These are phyloP conservation scores for Pyracantha coccinea DNA, from an alignment of 331 rosid species.

Conservation along the genomic window DNA sequence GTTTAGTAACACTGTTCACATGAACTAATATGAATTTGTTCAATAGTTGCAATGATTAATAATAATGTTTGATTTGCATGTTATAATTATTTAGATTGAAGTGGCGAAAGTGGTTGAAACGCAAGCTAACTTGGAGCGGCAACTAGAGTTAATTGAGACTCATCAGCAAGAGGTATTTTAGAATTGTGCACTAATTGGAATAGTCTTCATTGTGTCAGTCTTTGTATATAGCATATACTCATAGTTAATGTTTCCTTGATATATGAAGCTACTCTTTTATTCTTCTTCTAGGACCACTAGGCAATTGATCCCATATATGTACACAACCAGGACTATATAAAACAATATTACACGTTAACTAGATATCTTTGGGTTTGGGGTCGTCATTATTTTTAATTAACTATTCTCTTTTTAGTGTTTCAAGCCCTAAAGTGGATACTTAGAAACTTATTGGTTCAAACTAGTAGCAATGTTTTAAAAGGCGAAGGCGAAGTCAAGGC, in stretches of 20 bases:
- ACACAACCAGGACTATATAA: neutral
- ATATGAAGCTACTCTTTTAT: neutral
- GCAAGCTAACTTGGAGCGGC: slow-evolving; percentile 83
- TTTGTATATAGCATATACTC: neutral
- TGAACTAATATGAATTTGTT: neutral
- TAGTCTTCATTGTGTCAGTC: neutral
- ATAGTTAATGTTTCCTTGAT: neutral
- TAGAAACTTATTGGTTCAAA: no score
- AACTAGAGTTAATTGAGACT: slow-evolving; percentile 87
- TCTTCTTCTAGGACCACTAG: neutral
- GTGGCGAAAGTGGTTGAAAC: slow-evolving; percentile 93
- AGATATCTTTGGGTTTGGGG: no score
- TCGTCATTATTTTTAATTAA: no score
- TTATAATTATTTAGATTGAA: slow-evolving; percentile 52
- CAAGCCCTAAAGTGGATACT: no score
- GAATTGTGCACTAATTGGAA: neutral
- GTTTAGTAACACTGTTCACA: neutral
- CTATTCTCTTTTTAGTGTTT: no score
- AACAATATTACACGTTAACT: neutral
- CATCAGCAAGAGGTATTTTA: slow-evolving; percentile 88
- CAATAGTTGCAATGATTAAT: neutral
- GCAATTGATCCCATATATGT: neutral
- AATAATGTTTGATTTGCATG: neutral
- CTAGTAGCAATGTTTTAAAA: no score
- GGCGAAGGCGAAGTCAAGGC: no score